These are phyloP conservation scores for Phytophthora niederhauseri DNA, from an alignment of 352 stramenopile genomes.

Conservation along the genomic window DNA sequence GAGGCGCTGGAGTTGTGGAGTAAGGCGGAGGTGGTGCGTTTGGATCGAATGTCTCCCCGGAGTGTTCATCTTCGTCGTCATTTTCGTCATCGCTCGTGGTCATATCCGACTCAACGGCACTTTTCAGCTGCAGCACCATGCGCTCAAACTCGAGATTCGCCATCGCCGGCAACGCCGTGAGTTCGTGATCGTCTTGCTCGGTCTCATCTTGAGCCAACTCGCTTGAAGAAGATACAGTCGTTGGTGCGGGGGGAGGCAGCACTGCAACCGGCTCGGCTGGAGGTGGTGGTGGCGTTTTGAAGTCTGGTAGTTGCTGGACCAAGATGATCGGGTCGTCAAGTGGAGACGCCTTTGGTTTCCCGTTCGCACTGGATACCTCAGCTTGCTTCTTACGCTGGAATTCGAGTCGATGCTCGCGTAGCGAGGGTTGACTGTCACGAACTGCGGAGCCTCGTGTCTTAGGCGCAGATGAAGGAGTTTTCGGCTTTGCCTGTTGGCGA, in stretches of 20 bases:
- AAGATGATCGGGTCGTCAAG: constrained; percentile 76
- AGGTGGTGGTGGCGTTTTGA: constrained; percentile 15
- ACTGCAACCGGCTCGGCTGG: constrained; percentile 6
- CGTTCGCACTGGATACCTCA: constrained; percentile 12
- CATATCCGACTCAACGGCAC: constrained; percentile 49
- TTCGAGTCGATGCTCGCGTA: constrained; percentile 33
- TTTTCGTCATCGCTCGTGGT: constrained; percentile 37
- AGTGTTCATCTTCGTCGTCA: constrained; percentile 43
- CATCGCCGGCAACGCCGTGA: constrained; percentile 23
- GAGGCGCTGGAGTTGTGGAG: constrained; percentile 7
- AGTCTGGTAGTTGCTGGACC: constrained; percentile 68
- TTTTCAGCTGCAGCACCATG: constrained; percentile 79
- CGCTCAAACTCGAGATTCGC: constrained; percentile 74
- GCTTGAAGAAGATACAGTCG: constrained; percentile 9
- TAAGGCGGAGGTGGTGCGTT: constrained; percentile 40
- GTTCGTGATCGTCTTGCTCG: constrained; percentile 25
- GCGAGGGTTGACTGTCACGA: constrained; percentile 17
- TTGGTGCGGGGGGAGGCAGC: constrained; percentile 32
- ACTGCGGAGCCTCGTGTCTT: constrained; percentile 12
- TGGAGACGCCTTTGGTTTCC: constrained; percentile 25
- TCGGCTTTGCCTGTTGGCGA: constrained; percentile 17
- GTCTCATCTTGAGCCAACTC: constrained; percentile 10
- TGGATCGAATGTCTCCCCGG: constrained; percentile 15
- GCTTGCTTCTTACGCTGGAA: constrained; percentile 51
- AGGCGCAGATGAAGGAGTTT: constrained; percentile 14